Percentiles rank a stretch among this genome's conserved stretches.
Evolutionary conservation across 352 stramenopile species (phyloP).

Genomic region (Phytophthora pistaciae): DNA sequence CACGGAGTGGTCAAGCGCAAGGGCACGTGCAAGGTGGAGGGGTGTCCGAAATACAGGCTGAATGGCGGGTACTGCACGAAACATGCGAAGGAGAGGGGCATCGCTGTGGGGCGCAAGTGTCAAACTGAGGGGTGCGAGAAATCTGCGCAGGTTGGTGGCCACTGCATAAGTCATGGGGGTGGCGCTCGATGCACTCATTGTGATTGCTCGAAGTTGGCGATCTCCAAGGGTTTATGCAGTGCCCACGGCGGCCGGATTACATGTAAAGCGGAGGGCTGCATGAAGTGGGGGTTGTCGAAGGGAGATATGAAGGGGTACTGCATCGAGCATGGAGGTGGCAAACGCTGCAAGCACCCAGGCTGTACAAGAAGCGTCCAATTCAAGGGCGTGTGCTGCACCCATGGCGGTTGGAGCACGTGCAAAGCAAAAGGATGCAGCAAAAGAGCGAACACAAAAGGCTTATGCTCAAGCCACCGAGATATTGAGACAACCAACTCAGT

Average conservation of each 20-base stretch:
- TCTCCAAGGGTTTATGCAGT: conserved; percentile 32
- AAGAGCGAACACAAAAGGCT: conserved; percentile 27
- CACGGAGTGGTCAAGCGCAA: conserved; percentile 26
- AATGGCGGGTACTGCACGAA: conserved; percentile 30
- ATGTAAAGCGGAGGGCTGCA: conserved; percentile 29
- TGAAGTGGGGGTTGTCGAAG: conserved; percentile 29
- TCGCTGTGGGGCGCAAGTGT: conserved; percentile 26
- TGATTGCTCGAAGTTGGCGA: conserved; percentile 26
- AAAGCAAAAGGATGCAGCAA: conserved; percentile 28
- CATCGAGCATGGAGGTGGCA: conserved; percentile 34
- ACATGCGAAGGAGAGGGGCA: conserved; percentile 28
- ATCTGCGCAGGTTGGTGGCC: conserved; percentile 26
- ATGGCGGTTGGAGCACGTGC: conserved; percentile 21
- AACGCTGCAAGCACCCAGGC: conserved; percentile 30
- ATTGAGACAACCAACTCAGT: background rate
- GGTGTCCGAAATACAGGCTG: conserved; percentile 27
- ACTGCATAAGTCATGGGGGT: conserved; percentile 29
- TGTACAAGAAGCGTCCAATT: conserved; percentile 35
- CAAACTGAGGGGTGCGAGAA: conserved; percentile 32
- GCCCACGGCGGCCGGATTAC: conserved; percentile 32
- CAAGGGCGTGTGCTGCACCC: conserved; percentile 34
- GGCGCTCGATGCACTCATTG: conserved; percentile 29
- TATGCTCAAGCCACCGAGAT: conserved; percentile 21
- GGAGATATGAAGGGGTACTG: conserved; percentile 35
- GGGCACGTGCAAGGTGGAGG: conserved; percentile 31